Percentiles rank a stretch among this genome's conserved stretches.
phyloP scores from a whole-genome alignment of 2,329 filamentous ascomycete species.

The Fusarium sororula region DNA sequence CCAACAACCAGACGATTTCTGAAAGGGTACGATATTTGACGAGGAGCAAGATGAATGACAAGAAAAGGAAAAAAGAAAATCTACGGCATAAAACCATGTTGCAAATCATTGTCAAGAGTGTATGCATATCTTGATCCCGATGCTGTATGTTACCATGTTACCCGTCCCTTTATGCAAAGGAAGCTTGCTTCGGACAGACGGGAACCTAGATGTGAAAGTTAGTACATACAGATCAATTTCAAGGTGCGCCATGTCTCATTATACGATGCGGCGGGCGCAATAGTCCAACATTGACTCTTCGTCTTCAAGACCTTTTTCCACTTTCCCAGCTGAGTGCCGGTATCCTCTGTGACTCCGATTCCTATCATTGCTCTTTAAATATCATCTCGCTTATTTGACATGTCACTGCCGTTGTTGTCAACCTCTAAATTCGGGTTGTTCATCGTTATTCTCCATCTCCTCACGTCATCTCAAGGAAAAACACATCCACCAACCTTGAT shows the following conservation, averaged over 20 bases:
- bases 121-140: background rate
- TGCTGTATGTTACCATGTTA: background rate
- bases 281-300: background rate
- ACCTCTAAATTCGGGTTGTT: background rate
- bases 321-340: background rate
- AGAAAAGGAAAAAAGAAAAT: background rate
- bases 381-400: background rate
- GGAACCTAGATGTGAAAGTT: constrained; percentile 3
- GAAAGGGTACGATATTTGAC: background rate
- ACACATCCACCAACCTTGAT: constrained; percentile 17
- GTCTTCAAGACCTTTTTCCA: background rate
- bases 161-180: background rate
- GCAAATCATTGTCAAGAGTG: background rate
- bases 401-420: background rate
- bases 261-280: background rate
- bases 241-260: constrained; percentile 24
- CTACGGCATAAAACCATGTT: constrained; percentile 8
- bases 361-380: background rate
- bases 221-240: background rate
- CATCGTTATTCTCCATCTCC: constrained; percentile 2
- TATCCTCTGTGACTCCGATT: background rate
- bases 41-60: constrained; percentile 3
- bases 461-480: constrained; percentile 24
- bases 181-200: background rate
- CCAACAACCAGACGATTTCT: constrained; percentile 5